Base-by-base conservation (phyloP, 768 basidiomycete genomes). In the Hortiboletus campestris region DNA sequence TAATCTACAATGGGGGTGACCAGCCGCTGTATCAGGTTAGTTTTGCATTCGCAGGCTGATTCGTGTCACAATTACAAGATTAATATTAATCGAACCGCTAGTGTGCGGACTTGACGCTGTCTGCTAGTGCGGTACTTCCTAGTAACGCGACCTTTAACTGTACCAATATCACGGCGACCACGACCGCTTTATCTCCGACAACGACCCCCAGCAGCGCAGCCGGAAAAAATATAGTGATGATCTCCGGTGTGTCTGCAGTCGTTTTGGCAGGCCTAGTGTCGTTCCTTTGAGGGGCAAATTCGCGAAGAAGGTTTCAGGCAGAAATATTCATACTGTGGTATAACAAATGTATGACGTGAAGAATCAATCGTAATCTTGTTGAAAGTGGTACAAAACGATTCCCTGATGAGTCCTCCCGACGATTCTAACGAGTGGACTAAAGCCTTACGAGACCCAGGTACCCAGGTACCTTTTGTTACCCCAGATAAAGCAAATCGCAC, bases 21-120 rank as follows among this genome's bases (percentile, higher is more conserved):
- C 22, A 47, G 66, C 34, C 36, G 2, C 78, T 94, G 9, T 91
- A 78, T 72, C 88, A 92, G 78, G 88, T 82, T 50, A 39, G 57
- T 54, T 47, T 50, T 29, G 16, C 3, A 2, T 40, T 51, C 14
- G n/a, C n/a, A n/a, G n/a, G n/a, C n/a, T 32, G 16, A 38, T 39
- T 46, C 19, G 16, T 42, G 19, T 28, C 38, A n/a, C 38, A 41
- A 49, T 44, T 17, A 7, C 29, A 19, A 38, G 40, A 20, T 36
- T 31, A 2, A 59, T 31, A 20, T 36, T 32, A 2, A 59, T 31
- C 14, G 36, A 46, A 56, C 17, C 10, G 46, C 12, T 63, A 93
- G 87, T 94, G 91, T 66, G 80, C 91, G 36, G 93, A 94, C 72
- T 69, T 94, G 62, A 84, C 85, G n/a, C 74, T 95, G 32, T 79